Conservation (phyloP, 352 stramenopile genomes). For the Plasmopara viticola region DNA sequence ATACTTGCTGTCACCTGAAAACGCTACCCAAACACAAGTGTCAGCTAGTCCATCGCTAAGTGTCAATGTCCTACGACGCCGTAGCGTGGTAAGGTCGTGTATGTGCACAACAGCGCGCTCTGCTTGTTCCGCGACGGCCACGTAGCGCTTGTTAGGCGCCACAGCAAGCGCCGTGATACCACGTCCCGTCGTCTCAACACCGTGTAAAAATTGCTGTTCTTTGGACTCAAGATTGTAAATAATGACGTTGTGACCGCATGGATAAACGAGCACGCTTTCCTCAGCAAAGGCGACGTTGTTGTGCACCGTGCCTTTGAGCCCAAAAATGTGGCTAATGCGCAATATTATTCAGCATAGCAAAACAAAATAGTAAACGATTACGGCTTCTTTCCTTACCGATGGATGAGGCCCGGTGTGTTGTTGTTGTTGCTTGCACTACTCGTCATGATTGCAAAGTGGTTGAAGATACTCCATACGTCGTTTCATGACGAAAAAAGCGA, state of each 20-base stretch:
- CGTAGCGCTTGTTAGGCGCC: constrained; percentile 72
- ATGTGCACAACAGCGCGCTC: constrained; percentile 85
- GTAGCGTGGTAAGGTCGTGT: constrained; percentile 85
- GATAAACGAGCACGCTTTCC: constrained; percentile 82
- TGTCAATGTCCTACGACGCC: constrained; percentile 79
- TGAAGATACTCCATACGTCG: constrained; percentile 12
- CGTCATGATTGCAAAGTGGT: constrained; percentile 10
- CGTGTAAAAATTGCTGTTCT: constrained; percentile 87
- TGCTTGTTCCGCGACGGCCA: constrained; percentile 84
- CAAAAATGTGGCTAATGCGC: constrained; percentile 62
- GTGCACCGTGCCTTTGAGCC: constrained; percentile 74
- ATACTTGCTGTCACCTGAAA: constrained; percentile 89
- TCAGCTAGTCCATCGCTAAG: constrained; percentile 76
- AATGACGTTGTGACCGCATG: constrained; percentile 84
- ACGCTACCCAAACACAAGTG: constrained; percentile 73
- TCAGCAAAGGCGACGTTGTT: constrained; percentile 84
- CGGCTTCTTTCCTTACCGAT: constrained; percentile 14
- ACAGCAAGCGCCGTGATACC: constrained; percentile 87
- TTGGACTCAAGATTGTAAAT: constrained; percentile 87
- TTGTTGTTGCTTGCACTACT: constrained; percentile 11
- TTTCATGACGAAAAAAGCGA: too few species aligned
- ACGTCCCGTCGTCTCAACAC: constrained; percentile 61
- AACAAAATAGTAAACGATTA: background rate
- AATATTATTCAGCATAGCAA: background rate
- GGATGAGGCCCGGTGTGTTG: constrained; percentile 40